These are phyloP conservation scores for Polygonum maritimum DNA, from an alignment of 148 eudicot genomes.

Conservation along the genomic window DNA sequence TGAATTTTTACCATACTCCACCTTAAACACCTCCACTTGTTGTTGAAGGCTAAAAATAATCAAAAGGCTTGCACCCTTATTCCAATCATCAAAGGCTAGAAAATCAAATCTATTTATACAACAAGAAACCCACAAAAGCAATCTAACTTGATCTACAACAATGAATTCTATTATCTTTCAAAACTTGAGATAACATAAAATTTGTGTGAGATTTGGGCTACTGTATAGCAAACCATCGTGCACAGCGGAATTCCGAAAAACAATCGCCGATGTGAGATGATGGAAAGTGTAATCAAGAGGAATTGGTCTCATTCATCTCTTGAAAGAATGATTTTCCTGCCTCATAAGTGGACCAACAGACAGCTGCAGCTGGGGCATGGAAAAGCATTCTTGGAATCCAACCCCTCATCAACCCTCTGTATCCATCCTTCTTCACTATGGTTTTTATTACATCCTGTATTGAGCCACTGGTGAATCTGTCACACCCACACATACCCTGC, in stretches of 20 bases:
- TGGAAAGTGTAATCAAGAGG: not conserved
- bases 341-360: conserved; percentile 52
- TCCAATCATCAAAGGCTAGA: not conserved
- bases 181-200: not conserved
- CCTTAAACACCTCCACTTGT: not conserved
- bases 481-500: conserved; percentile 52
- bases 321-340: conserved; percentile 38
- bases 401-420: conserved; percentile 40
- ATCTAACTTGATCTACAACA: not conserved
- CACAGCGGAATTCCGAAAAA: not conserved
- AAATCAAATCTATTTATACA: conserved; percentile 1
- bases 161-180: not conserved
- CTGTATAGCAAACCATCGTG: not conserved
- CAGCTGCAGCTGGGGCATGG: conserved; percentile 53
- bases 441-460: conserved; percentile 25
- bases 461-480: conserved; percentile 36
- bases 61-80: not conserved
- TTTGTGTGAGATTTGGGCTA: not conserved
- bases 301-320: conserved; percentile 13
- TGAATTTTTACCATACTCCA: not conserved
- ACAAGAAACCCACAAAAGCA: not conserved
- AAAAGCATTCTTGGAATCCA: conserved; percentile 50
- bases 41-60: not conserved
- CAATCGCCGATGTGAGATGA: not conserved
- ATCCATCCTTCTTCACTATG: conserved; percentile 35